phyloP scores from a whole-genome alignment of 2,329 filamentous ascomycete species.

The Myriangium duriaei region DNA sequence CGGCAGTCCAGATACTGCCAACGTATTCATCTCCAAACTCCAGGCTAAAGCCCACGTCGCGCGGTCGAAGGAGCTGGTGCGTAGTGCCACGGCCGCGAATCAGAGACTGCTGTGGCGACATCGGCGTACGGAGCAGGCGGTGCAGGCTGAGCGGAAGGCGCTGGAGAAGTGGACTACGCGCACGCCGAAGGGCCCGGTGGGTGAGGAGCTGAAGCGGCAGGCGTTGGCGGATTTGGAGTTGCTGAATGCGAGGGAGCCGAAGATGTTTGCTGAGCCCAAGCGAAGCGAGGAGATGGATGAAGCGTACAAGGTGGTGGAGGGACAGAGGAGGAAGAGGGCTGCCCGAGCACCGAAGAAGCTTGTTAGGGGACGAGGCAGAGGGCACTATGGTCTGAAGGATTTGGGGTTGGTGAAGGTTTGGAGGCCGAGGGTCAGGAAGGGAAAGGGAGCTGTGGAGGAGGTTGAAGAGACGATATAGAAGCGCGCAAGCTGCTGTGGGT shows the following conservation, averaged over 20 bases:
- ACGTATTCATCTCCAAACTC: neutral
- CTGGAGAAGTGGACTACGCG: neutral
- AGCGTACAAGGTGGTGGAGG: neutral
- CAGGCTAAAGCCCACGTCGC: too few relatives aligned
- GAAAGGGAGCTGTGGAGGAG: neutral
- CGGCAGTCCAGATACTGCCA: neutral
- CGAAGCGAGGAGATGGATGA: neutral
- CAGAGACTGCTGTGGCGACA: neutral
- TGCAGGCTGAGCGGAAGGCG: neutral
- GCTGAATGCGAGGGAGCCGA: neutral
- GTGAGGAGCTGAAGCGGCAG: neutral
- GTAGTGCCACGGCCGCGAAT: neutral
- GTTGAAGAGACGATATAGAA: too few relatives aligned
- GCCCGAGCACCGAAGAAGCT: neutral
- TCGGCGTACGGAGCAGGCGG: neutral
- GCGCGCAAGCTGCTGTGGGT: too few relatives aligned
- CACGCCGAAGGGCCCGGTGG: neutral
- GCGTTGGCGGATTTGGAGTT: neutral
- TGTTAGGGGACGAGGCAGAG: neutral
- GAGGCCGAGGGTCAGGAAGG: neutral
- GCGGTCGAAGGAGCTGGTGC: neutral
- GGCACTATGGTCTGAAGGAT: neutral
- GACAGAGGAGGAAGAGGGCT: neutral
- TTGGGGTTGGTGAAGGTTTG: neutral
- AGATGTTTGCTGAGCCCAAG: neutral